phyloP scores from a whole-genome alignment of 1,139 yeast species.

The Protomyces macrosporus region DNA sequence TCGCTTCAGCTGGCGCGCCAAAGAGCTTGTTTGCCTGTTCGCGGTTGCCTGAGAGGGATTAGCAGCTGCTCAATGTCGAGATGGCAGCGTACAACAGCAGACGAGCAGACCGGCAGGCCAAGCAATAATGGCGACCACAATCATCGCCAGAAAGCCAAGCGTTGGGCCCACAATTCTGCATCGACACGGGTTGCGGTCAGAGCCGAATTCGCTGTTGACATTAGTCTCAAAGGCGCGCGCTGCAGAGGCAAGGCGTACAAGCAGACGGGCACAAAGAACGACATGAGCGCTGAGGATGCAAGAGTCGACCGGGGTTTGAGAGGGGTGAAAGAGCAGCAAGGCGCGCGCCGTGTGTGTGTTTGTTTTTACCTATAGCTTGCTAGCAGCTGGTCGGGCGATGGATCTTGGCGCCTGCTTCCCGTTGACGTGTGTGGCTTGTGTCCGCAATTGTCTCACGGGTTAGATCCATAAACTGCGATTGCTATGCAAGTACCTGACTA shows the following conservation, averaged over 20 bases:
- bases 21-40: conserved; percentile 8
- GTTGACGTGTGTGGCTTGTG: too few species aligned
- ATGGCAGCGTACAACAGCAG: conserved; percentile 11
- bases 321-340: too few species aligned
- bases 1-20: conserved; percentile 21
- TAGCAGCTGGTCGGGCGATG: too few species aligned
- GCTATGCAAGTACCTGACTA: too few species aligned
- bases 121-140: conserved; percentile 20
- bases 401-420: too few species aligned
- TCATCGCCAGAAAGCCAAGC: conserved; percentile 21
- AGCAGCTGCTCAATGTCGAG: background rate
- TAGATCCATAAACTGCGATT: too few species aligned
- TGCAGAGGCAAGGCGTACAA: background rate
- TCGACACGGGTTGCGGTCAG: conserved; percentile 22
- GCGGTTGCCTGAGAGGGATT: background rate
- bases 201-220: conserved; percentile 2
- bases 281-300: background rate
- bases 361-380: too few species aligned
- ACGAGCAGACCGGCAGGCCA: conserved; percentile 25
- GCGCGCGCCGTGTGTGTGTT: too few species aligned
- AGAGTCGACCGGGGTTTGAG: too few species aligned
- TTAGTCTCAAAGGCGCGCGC: background rate
- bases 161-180: conserved; percentile 27
- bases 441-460: too few species aligned
- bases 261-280: background rate